A percentile compares a stretch with the other conserved stretches of the same genome.
Evolutionary conservation across 208 protist species (phyloP).

Genomic region (Wallacemonas sp.): DNA sequence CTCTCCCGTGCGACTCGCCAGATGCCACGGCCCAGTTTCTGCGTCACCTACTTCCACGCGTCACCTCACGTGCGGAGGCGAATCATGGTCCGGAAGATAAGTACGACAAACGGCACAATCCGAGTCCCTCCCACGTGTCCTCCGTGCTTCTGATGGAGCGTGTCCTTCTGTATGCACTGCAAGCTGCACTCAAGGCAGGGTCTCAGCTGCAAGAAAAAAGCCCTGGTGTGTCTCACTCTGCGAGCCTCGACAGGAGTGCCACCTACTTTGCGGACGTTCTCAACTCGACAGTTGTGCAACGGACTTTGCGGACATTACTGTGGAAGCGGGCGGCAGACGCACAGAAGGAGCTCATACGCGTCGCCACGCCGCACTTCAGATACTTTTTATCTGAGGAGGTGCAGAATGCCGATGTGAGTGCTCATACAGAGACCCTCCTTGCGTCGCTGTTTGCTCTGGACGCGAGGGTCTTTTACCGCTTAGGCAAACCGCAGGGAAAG

Average conservation of each 20-base stretch:
- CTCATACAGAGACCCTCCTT: neutral
- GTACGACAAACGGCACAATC: too few species aligned
- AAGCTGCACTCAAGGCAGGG: neutral
- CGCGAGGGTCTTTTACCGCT: neutral
- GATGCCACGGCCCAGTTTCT: neutral
- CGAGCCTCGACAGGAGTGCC: neutral
- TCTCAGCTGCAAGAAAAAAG: neutral
- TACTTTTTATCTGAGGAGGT: neutral
- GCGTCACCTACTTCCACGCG: neutral
- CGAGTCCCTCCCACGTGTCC: too few species aligned
- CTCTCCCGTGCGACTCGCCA: neutral
- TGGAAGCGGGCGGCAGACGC: conserved; percentile 12
- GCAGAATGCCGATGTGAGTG: neutral
- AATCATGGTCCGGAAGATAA: neutral
- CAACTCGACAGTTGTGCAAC: neutral
- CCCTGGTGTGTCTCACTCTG: neutral
- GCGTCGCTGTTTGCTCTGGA: neutral
- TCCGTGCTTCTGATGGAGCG: neutral
- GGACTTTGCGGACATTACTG: neutral
- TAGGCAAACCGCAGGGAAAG: neutral
- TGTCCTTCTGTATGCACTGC: neutral
- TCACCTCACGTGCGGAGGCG: neutral
- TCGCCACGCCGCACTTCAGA: neutral
- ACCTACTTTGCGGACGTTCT: neutral
- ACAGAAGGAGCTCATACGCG: neutral